Base-by-base conservation (phyloP, 1,284 basidiomycete genomes). In the Moniliophthora roreri region DNA sequence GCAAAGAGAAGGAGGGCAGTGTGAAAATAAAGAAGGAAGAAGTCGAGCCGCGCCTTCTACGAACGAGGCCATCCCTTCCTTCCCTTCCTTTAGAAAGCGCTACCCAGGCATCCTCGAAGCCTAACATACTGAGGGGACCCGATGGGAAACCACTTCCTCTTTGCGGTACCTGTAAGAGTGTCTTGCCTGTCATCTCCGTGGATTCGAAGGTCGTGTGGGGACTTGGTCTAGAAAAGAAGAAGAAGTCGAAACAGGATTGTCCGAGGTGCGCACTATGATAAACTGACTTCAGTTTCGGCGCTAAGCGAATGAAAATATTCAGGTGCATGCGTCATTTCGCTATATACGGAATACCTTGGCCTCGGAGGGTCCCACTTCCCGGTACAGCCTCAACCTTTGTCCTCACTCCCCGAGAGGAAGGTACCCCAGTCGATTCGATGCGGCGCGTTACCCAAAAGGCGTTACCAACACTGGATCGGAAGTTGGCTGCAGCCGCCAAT, bases 321-420 rank as follows among this genome's bases (percentile, higher is more conserved):
- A 91, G 88, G 55, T 91, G 88, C 64, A 77, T 90, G 68, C 84
- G 88, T 16, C 88, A 91, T 65, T 79, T 75, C 58, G 87, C 84
- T 15, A 91, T 91, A 53, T 91, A 90, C 67, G 75, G 73, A 4
- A 72, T 77, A 47, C 67, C 77, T 2, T 91, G 89, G 89, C 88
- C 88, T 16, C 74, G 76, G 46, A 85, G 88, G 50, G 62, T 80
- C 23, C 70, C 79, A 26, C 68, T 71, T 15, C 78, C 80, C 55
- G 82, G 81, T 1, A 65, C 74, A 8, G 65, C 66, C 15, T 72
- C 69, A 54, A 57, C 50, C n/a, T 58, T 70, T 44, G 61, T 77
- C 8, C 75, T 77, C 10, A 80, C 80, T 6, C 82, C 82, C 40
- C 75, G 78, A 37, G 79, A 80, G 58, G 78, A 82, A 50, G 72